phyloP scores from a whole-genome alignment of 2,329 filamentous ascomycete genomes.

The Fusarium sp. region DNA sequence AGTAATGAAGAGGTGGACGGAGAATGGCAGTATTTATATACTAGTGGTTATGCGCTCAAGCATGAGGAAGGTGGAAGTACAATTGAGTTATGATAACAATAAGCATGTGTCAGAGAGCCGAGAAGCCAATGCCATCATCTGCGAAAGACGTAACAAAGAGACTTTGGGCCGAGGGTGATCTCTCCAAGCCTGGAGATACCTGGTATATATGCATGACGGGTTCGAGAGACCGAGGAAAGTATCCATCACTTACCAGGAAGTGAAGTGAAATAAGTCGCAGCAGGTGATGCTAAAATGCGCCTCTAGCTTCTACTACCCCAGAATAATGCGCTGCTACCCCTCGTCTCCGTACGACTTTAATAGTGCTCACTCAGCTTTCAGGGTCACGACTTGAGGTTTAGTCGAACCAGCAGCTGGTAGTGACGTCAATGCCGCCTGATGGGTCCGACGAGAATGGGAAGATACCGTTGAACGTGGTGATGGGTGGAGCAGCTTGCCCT shows the following conservation, averaged over 20 bases:
- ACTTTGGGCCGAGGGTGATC: conserved; percentile 17
- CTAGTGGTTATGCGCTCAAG: conserved; percentile 2
- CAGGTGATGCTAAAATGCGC: conserved; percentile 36
- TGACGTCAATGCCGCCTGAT: conserved; percentile 51
- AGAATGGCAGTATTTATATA: conserved; percentile 19
- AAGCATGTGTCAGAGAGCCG: conserved; percentile 28
- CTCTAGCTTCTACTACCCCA: conserved; percentile 28
- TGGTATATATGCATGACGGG: conserved; percentile 17
- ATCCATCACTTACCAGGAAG: conserved; percentile 39
- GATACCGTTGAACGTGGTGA: conserved; percentile 22
- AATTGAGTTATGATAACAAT: conserved; percentile 7
- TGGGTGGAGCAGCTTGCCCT: conserved; percentile 27
- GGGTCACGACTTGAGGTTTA: conserved; percentile 23
- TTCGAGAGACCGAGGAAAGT: conserved; percentile 4
- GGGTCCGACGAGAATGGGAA: conserved; percentile 28
- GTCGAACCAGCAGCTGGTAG: conserved; percentile 24
- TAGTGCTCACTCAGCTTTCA: conserved; percentile 19
- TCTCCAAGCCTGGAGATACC: conserved; percentile 24
- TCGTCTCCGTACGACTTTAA: conserved; percentile 30
- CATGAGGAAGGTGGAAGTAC: conserved; percentile 6
- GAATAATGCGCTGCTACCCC: conserved; percentile 25
- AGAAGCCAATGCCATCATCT: conserved; percentile 15
- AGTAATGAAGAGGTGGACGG: background rate
- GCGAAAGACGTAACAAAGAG: conserved; percentile 9
- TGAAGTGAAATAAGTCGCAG: conserved; percentile 34